Evolutionary conservation across 306 rosid genomes (phyloP).

Genomic region (Quercus aquifolioides): DNA sequence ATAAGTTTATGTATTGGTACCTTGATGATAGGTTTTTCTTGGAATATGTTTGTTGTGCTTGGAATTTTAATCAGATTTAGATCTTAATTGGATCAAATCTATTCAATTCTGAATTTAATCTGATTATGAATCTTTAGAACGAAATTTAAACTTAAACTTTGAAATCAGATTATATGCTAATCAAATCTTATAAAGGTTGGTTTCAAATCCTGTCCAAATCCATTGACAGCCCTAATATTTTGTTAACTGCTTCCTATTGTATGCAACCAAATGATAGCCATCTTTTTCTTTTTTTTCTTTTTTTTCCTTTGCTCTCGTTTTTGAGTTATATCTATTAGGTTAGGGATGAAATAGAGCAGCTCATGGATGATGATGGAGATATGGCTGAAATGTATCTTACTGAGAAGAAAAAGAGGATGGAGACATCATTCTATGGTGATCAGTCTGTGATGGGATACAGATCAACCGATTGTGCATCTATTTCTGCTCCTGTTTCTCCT

Average conservation of each 20-base stretch:
- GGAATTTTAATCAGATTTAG: not conserved
- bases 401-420: constrained; percentile 90
- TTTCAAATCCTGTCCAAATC: not conserved
- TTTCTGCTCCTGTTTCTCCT: constrained; percentile 98
- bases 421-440: constrained; percentile 75
- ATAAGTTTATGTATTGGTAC: not conserved
- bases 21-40: too few species aligned
- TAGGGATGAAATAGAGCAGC: constrained; percentile 99
- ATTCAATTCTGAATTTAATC: not conserved
- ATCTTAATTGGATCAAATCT: not conserved
- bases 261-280: constrained; percentile 8
- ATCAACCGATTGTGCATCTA: constrained; percentile 71
- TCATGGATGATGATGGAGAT: constrained; percentile 99
- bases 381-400: constrained; percentile 99
- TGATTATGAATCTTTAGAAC: not conserved
- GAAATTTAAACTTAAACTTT: not conserved
- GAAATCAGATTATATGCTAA: not conserved
- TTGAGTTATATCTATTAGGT: constrained; percentile 53
- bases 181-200: not conserved
- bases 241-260: constrained; percentile 17
- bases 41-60: not conserved
- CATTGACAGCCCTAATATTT: not conserved
- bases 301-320: constrained; percentile 13
- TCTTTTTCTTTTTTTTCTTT: not conserved
- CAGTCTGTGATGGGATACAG: constrained; percentile 76